phyloP scores from a whole-genome alignment of 116 monocot species.

The Thalassia testudinum region DNA sequence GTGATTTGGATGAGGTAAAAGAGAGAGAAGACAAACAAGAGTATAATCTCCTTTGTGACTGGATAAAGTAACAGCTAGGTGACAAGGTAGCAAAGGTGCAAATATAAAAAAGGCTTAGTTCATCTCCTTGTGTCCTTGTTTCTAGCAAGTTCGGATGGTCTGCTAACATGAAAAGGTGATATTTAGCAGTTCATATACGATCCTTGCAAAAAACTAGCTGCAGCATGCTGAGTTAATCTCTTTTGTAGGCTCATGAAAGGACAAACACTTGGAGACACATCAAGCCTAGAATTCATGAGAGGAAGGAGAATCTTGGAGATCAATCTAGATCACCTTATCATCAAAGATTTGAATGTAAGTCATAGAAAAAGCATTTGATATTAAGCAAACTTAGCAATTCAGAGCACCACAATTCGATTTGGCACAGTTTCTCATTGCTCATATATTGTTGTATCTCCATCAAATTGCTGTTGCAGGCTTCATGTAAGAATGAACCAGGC shows the following conservation, averaged over 20 bases:
- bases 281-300: conserved; percentile 97
- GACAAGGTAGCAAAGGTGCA: conserved; percentile 97
- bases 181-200: too few relatives aligned
- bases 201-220: too few relatives aligned
- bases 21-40: conserved; percentile 82
- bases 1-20: conserved; percentile 81
- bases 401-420: too few relatives aligned
- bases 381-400: too few relatives aligned
- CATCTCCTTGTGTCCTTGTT: conserved; percentile 95
- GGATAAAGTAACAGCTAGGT: conserved; percentile 94
- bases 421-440: too few relatives aligned
- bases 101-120: conserved; percentile 78
- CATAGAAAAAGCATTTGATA: too few relatives aligned
- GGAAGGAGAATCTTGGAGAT: conserved; percentile 89
- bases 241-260: conserved; percentile 82
- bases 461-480: conserved; percentile 14
- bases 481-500: conserved; percentile 33
- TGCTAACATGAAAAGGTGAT: conserved; percentile 92
- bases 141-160: conserved; percentile 99
- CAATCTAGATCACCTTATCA: conserved; percentile 85
- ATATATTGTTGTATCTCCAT: too few relatives aligned
- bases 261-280: conserved; percentile 89
- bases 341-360: conserved; percentile 85
- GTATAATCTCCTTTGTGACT: conserved; percentile 76
- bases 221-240: background rate